Percentiles rank a stretch among this genome's conserved stretches.
phyloP scores from a whole-genome alignment of 495 filamentous ascomycete species.

The Talaromyces liani region DNA sequence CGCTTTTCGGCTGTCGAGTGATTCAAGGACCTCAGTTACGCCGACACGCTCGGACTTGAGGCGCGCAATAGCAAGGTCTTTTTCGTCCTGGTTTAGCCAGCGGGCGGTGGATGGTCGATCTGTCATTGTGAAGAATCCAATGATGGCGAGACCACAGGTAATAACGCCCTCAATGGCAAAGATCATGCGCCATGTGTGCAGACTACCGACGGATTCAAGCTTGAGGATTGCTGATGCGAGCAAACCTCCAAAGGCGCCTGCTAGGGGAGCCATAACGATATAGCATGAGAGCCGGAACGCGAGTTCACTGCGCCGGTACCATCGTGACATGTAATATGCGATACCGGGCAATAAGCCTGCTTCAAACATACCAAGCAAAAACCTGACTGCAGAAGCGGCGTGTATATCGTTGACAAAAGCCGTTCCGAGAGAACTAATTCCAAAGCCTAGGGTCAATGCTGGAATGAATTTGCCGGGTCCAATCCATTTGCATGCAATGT shows the following conservation, averaged over 20 bases:
- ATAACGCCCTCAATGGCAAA: conserved; percentile 74
- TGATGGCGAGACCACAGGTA: conserved; percentile 48
- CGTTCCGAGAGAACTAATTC: conserved; percentile 38
- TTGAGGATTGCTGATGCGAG: conserved; percentile 52
- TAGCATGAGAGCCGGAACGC: conserved; percentile 50
- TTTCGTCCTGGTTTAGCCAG: conserved; percentile 60
- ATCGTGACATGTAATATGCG: conserved; percentile 63
- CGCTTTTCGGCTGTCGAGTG: conserved; percentile 35
- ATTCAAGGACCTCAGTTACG: conserved; percentile 53
- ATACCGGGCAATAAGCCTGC: conserved; percentile 68
- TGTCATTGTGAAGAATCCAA: conserved; percentile 55
- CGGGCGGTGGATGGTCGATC: conserved; percentile 57
- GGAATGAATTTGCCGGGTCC: conserved; percentile 47
- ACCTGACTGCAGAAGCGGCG: conserved; percentile 37
- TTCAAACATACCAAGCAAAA: conserved; percentile 58
- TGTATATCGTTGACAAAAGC: conserved; percentile 40
- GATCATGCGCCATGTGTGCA: conserved; percentile 60
- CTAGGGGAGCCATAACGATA: conserved; percentile 55
- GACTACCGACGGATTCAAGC: conserved; percentile 33
- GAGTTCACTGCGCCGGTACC: conserved; percentile 62
- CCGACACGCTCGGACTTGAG: conserved; percentile 58
- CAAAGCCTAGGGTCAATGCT: conserved; percentile 36
- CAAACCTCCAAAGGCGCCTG: conserved; percentile 64
- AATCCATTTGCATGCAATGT: conserved; percentile 47
- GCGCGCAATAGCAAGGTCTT: conserved; percentile 52